Evolutionary conservation across 352 stramenopile species (phyloP).

Genomic region (Pythium pyrilobum): DNA sequence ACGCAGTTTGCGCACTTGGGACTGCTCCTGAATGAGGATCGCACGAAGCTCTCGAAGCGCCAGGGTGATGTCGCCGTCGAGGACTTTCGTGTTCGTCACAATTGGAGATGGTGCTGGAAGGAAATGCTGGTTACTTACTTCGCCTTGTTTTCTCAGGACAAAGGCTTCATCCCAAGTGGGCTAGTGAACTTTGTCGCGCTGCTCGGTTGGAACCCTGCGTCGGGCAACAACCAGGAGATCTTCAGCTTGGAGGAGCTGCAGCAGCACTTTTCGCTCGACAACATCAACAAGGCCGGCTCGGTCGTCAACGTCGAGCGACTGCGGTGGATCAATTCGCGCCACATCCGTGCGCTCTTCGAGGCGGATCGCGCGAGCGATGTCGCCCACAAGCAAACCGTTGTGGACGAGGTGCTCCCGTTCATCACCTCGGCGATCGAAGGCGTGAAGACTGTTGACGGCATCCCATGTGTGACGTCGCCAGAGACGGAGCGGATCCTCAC

Average conservation of each 20-base stretch:
- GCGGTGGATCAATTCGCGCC: conserved; percentile 87
- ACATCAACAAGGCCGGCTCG: conserved; percentile 86
- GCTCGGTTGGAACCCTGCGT: conserved; percentile 95
- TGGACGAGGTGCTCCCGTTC: conserved; percentile 66
- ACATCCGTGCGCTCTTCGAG: conserved; percentile 75
- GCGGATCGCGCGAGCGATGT: conserved; percentile 30
- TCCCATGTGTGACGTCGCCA: conserved; percentile 14
- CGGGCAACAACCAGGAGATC: conserved; percentile 97
- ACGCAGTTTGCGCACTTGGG: conserved; percentile 88
- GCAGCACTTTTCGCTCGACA: conserved; percentile 77
- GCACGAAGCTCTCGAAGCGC: conserved; percentile 98
- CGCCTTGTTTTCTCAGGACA: conserved; percentile 48
- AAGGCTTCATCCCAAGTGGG: conserved; percentile 94
- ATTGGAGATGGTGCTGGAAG: not conserved
- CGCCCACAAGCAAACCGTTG: conserved; percentile 36
- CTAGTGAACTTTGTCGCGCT: conserved; percentile 98
- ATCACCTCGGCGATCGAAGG: conserved; percentile 41
- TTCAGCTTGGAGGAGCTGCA: conserved; percentile 92
- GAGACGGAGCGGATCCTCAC: conserved; percentile 31
- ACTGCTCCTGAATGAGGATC: conserved; percentile 96
- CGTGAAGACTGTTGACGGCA: conserved; percentile 19
- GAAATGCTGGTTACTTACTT: not conserved
- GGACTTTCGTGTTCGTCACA: conserved; percentile 92
- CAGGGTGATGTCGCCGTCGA: conserved; percentile 96
- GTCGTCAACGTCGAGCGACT: conserved; percentile 85